These are phyloP conservation scores for Podospora conica DNA, from an alignment of 495 filamentous ascomycete species.

Conservation along the genomic window DNA sequence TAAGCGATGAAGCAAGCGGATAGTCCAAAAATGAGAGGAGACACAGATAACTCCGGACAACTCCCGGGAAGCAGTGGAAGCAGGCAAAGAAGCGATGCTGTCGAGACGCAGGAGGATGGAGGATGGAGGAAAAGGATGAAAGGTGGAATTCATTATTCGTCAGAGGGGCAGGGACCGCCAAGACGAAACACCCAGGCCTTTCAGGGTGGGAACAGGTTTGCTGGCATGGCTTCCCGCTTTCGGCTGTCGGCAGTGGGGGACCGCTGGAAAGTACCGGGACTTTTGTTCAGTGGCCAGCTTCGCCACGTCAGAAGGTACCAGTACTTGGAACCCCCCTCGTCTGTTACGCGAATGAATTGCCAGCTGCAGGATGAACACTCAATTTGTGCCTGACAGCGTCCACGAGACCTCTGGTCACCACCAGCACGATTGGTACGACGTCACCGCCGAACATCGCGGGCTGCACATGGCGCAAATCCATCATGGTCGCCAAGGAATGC, in stretches of 20 bases:
- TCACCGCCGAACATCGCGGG: neutral
- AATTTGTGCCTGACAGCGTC: conserved; percentile 11
- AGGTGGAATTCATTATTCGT: neutral
- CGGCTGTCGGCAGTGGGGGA: neutral
- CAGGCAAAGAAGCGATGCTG: neutral
- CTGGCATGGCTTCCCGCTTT: neutral
- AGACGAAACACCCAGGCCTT: neutral
- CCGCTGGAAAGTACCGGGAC: neutral
- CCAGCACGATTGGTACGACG: neutral
- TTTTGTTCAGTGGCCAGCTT: neutral
- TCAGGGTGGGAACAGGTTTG: neutral
- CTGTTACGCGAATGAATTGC: neutral
- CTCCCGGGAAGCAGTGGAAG: neutral
- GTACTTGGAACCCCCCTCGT: neutral
- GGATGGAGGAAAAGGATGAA: too few relatives aligned
- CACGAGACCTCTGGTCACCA: conserved; percentile 3
- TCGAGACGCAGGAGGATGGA: neutral
- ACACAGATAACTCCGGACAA: neutral
- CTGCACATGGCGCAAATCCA: neutral
- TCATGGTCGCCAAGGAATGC: neutral
- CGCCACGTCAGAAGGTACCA: neutral
- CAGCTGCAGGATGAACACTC: neutral
- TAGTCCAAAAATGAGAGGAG: neutral
- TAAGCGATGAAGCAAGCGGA: neutral
- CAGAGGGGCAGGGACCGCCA: neutral